Evolutionary conservation across 352 stramenopile genomes (phyloP), one percentile per base, ranked within the genome.

Genomic region (Blastocystis hominis): DNA sequence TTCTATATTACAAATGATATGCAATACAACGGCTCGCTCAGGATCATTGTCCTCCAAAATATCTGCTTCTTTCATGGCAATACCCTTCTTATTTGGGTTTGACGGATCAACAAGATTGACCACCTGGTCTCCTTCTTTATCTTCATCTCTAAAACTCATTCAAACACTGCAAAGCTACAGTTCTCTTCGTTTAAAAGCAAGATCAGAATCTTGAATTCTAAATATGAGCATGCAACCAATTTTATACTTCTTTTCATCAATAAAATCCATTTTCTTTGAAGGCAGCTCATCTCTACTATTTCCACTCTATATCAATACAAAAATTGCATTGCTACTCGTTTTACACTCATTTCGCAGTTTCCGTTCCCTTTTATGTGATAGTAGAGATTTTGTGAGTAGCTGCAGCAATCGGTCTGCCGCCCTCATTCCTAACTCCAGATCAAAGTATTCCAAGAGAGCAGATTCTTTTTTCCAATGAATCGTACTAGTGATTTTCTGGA

Each of bases 401-500:
- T 44, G 24, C 15, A 69, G 30, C 9, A 70, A 44, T 17, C 61
- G 24, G 24, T 0, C 24, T 9, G 15, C 15, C 24, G 24, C 24
- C 24, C 15, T 44, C 24, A 1, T 0, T 44, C 10, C 17, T 44
- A 1, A 44, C 24, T 70, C 24, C 1, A 13, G 53, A 61, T 61
- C n/a, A n/a, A n/a, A n/a, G n/a, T n/a, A n/a, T n/a, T n/a, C n/a
- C n/a, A n/a, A n/a, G n/a, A n/a, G n/a, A n/a, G n/a, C n/a, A 59
- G 50, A 59, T 20, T 59, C 50, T 59, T 59, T n/a, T 75, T 44
- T 6, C 24, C 20, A 10, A 80, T 80, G 70, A 24, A 80, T 42
- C 44, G 70, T 61, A 80, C 70, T 13, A 44, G 50, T 80, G 44
- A 64, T 13, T 80, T 80, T 64, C 53, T 62, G 20, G 34, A 38